Conservation (phyloP, 2,329 filamentous ascomycete genomes). For the Cladophialophora immunda region DNA sequence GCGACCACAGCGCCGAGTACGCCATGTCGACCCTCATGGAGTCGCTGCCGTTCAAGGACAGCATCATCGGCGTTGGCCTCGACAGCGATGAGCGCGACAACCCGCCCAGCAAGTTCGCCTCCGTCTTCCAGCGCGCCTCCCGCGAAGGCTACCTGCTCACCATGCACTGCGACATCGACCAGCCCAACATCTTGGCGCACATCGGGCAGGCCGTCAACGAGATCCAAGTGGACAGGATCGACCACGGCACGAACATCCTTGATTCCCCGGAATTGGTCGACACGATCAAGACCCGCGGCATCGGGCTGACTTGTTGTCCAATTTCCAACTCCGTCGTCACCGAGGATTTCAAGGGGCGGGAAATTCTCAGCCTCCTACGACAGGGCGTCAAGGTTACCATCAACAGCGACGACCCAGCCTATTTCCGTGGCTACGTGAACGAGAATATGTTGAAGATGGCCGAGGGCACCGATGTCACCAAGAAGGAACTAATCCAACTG, state of each 20-base stretch:
- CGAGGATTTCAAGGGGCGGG: conserved; percentile 35
- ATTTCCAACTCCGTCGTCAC: conserved; percentile 41
- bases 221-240: conserved; percentile 41
- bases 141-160: conserved; percentile 57
- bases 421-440: conserved; percentile 39
- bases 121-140: conserved; percentile 38
- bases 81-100: conserved; percentile 41
- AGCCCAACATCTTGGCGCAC: conserved; percentile 58
- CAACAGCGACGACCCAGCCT: conserved; percentile 41
- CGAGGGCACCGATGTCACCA: conserved; percentile 27
- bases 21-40: conserved; percentile 40
- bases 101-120: conserved; percentile 40
- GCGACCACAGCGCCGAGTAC: conserved; percentile 46
- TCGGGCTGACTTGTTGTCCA: conserved; percentile 41
- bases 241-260: conserved; percentile 41
- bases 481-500: conserved; percentile 38
- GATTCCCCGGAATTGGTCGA: conserved; percentile 34
- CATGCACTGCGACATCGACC: conserved; percentile 62
- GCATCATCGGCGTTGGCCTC: conserved; percentile 41
- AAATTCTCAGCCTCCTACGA: conserved; percentile 36
- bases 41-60: conserved; percentile 39
- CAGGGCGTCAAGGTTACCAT: conserved; percentile 40
- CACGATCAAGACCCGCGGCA: conserved; percentile 24
- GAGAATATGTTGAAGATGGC: conserved; percentile 40
- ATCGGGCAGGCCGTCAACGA: conserved; percentile 47